Base-by-base conservation (phyloP, 148 eudicot species). In the Oxyria digyna region DNA sequence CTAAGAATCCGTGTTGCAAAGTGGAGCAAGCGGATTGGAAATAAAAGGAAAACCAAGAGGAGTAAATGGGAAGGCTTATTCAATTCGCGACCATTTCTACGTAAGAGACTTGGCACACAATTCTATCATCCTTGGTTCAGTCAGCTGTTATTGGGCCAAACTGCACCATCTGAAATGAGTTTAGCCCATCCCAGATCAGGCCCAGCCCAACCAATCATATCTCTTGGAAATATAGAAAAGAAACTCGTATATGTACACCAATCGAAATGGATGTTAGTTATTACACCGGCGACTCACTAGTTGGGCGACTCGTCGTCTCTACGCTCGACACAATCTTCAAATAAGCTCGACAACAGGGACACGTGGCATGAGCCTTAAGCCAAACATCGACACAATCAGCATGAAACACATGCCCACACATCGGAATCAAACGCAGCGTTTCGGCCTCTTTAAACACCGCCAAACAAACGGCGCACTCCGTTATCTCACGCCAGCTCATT, bases 381-480 rank as follows among this genome's bases (percentile, higher is more conserved):
- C 72, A 70, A 29, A 52, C 40, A 37, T 70, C 72, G 0, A 70
- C 64, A 17, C 72, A 70, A 11, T 52, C 64, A 6, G 72, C 65
- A 13, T 70, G 72, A 13, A 70, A 70, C n/a, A 35, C 72, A 38
- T 70, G 72, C 13, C 41, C 21, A 31, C 71, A 69, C 55, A 9
- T 32, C 23, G 71, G 57, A 7, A 69, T 48, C 14, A 69, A 48
- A 50, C 72, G 72, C 65, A 70, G 64, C 72, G 64, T 70, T 52
- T 70, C 72, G 21, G 42, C 63, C 4, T 35, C 72, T 31, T 21
- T 35, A 4, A 48, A 70, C 63, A 38, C 46, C 62, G 3, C 79
- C 37, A 85, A 48, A 67, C 89, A 85, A 15, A 85, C 83, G 0
- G 79, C 89, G 52, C 89, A 85, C 70, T 69, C 65, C 20, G 65